Evolutionary conservation across 352 stramenopile species (phyloP), one percentile per base, ranked within the genome.

Genomic region (Phytophthora litchii): DNA sequence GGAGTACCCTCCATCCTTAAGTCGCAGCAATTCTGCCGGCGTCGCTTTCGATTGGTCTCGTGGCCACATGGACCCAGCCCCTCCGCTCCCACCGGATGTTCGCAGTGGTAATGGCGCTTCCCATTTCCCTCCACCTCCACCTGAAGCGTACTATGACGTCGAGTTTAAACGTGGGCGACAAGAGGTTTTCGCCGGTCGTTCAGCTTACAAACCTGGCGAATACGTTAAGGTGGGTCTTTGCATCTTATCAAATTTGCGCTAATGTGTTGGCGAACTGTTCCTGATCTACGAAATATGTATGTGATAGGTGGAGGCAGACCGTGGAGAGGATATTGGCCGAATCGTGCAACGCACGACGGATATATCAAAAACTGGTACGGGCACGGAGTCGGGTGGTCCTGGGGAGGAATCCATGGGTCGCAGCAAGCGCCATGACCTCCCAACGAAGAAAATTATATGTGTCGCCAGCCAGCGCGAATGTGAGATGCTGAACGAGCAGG

Each of bases 291-390:
- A 35, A 48, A 32, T 12, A 12, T 32, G 20, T 57, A 12, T 54
- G n/a, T 11, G 13, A n/a, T 45, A 98, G 86, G 97, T 99, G 36
- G 97, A 99, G 72, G 97, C 96, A 16, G 97, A 99, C 68, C 92
- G 97, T 19, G 97, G 97, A 42, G 96, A 99, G 69, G 97, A 99
- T 76, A 95, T 99, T 55, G 97, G 97, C 4, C 79, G 77, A 10
- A 95, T 99, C 50, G 87, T 98, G 16, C 80, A 98, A 58, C 82
- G 85, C 38, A 89, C 90, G 20, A 85, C 83, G 3, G 85, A 97
- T 11, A 46, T 96, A 5, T 76, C 92, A 1, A 96, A 97, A 66
- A 76, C 88, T 48, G 70, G 70, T 46, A 36, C 52, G 19, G 60
- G 45, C 32, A 67, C 56, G 10, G 77, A 91, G 4, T 58, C 58